Percentiles rank a stretch among this genome's conserved stretches.
Conservation (phyloP, 2,329 filamentous ascomycete genomes). For the Periconia sp. region DNA sequence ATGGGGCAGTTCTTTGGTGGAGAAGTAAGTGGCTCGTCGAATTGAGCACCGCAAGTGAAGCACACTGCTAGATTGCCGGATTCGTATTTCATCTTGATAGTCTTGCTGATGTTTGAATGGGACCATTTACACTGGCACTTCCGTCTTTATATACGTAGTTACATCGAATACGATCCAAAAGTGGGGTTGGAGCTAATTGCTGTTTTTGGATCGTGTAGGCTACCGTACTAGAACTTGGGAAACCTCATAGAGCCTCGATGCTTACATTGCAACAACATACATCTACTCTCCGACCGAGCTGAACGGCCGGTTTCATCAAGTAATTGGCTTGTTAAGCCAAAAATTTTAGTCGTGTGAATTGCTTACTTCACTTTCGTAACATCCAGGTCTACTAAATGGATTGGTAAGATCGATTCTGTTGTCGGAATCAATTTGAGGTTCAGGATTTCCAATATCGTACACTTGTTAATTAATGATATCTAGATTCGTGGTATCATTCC, state of each 20-base stretch:
- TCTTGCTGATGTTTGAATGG: background rate
- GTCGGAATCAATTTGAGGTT: background rate
- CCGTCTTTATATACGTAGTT: background rate
- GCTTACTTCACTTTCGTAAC: background rate
- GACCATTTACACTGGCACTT: background rate
- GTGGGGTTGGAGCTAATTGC: slow-evolving; percentile 2
- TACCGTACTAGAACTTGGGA: background rate
- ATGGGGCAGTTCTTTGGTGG: slow-evolving; percentile 64
- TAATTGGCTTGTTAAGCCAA: too few relatives aligned
- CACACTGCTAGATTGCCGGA: slow-evolving; percentile 59
- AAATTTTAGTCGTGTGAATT: background rate
- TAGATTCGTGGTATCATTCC: background rate
- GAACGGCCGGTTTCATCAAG: background rate
- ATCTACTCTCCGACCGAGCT: background rate
- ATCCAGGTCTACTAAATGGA: background rate
- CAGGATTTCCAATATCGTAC: background rate
- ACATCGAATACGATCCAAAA: background rate
- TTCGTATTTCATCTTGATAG: slow-evolving; percentile 28
- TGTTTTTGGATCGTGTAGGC: background rate
- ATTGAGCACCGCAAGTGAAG: slow-evolving; percentile 71
- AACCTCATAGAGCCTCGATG: slow-evolving; percentile 1
- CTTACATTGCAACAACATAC: slow-evolving; percentile 10
- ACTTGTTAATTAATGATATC: background rate
- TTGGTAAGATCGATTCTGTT: background rate
- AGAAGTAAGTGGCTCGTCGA: slow-evolving; percentile 53